Evolutionary conservation across 371 early-diverging fungal genomes (phyloP), one percentile per base, ranked within the genome.

Genomic region (Mucor indicus): DNA sequence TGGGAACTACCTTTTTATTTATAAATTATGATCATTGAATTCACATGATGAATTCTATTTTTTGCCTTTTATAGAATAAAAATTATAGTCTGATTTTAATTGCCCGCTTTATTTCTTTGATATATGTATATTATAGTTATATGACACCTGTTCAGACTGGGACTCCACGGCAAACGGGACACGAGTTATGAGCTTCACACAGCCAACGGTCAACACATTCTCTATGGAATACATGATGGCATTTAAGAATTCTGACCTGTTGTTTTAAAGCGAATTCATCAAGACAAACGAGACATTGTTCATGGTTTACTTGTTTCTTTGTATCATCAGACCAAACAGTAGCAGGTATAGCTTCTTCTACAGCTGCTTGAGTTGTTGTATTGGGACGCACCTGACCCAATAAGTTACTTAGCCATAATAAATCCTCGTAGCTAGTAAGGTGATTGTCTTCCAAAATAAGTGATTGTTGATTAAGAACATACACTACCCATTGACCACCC

Each of bases 121-220:
- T 50, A 21, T 33, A n/a, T 17, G 12, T 24, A 40, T 11, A 24
- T 23, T 4, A 24, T 15, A 24, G 7, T n/a, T n/a, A 1, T 1
- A 8, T 16, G 16, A 23, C 30, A 16, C 11, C 35, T 33, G 20
- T 43, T 50, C 62, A 62, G 1, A 74, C 70, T 19, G 74, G 74
- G 1, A 67, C 59, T 41, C 70, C 55, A 36, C 74, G 64, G 52
- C 74, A 74, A 0, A 74, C 65, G 23, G 74, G 74, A 48, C 74
- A 74, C 4, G 68, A 69, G 42, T 74, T 74, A 30, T 70, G 68
- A 3, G 64, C 59, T 44, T 75, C 76, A 41, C 64, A 67, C 16
- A 88, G 69, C 91, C 91, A 91, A 38, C 83, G 72, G 66, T 94
- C 93, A 6, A 94, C 83, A 60, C 95, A 94, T 19, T 86, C 84